A percentile compares a stretch with the other conserved stretches of the same genome.
These are phyloP conservation scores for Ilyonectria destructans DNA, from an alignment of 2,329 filamentous ascomycete genomes.

Conservation along the genomic window DNA sequence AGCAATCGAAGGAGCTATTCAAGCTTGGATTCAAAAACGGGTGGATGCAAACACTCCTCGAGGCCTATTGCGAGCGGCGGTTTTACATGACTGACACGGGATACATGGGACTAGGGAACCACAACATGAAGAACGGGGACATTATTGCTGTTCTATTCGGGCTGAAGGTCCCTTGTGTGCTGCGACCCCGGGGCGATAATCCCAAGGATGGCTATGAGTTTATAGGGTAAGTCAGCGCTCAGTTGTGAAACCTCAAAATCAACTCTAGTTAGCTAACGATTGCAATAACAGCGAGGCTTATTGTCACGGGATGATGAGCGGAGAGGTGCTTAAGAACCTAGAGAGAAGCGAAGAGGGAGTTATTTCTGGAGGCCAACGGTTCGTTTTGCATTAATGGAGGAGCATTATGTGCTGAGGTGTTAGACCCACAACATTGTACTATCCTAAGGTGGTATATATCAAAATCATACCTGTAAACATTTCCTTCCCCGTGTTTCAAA, in stretches of 20 bases:
- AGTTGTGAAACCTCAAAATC: not conserved
- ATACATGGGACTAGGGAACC: slow-evolving; percentile 42
- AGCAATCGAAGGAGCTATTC: not conserved
- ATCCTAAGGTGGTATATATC: not conserved
- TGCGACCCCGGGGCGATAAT: slow-evolving; percentile 27
- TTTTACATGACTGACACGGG: slow-evolving; percentile 36
- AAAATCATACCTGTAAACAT: not conserved
- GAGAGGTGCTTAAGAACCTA: slow-evolving; percentile 30
- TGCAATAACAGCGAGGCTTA: slow-evolving; percentile 38
- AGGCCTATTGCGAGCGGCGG: slow-evolving; percentile 36
- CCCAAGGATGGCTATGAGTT: slow-evolving; percentile 34
- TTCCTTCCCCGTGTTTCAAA: too few species aligned
- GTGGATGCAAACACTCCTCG: slow-evolving; percentile 22
- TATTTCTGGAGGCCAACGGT: not conserved
- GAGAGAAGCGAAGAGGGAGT: not conserved
- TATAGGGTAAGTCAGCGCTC: slow-evolving; percentile 38
- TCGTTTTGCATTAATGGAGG: slow-evolving; percentile 2
- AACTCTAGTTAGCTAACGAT: not conserved
- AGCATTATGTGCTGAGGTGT: not conserved
- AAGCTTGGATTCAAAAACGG: slow-evolving; percentile 24
- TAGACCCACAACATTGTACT: too few species aligned
- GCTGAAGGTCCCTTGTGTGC: slow-evolving; percentile 30
- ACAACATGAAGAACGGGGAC: slow-evolving; percentile 33
- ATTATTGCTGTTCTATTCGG: slow-evolving; percentile 35
- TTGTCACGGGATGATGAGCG: slow-evolving; percentile 40